These are phyloP conservation scores for Fusarium sp. DNA, from an alignment of 2,329 filamentous ascomycete species.

Conservation along the genomic window DNA sequence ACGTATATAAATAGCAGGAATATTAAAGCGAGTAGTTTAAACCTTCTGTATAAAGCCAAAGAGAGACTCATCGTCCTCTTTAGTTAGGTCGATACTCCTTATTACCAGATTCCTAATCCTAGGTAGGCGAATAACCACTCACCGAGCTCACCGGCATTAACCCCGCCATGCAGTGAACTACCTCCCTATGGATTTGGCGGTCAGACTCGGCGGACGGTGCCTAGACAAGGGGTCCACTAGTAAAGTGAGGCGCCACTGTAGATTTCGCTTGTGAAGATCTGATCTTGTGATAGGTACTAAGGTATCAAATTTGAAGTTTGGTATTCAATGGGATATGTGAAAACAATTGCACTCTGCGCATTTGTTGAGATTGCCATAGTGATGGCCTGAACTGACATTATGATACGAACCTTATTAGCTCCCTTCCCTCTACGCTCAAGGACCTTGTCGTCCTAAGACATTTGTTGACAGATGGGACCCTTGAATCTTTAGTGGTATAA, in stretches of 20 bases:
- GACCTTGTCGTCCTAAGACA: neutral
- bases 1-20: neutral
- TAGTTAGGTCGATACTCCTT: neutral
- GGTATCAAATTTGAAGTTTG: neutral
- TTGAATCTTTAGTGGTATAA: slow-evolving; percentile 11
- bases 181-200: slow-evolving; percentile 17
- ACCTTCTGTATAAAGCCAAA: neutral
- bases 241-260: slow-evolving; percentile 15
- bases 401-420: neutral
- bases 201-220: slow-evolving; percentile 7
- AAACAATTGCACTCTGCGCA: neutral
- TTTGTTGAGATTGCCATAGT: neutral
- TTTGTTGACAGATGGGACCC: neutral
- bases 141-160: slow-evolving; percentile 17
- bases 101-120: neutral
- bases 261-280: slow-evolving; percentile 19
- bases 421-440: neutral
- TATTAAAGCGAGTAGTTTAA: neutral
- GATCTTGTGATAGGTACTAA: neutral
- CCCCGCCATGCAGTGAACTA: slow-evolving; percentile 10
- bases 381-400: neutral
- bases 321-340: neutral
- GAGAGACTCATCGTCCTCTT: neutral
- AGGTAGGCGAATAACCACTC: neutral
- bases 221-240: slow-evolving; percentile 4